phyloP scores from a whole-genome alignment of 2,329 filamentous ascomycete species.

The Clonostachys solani region DNA sequence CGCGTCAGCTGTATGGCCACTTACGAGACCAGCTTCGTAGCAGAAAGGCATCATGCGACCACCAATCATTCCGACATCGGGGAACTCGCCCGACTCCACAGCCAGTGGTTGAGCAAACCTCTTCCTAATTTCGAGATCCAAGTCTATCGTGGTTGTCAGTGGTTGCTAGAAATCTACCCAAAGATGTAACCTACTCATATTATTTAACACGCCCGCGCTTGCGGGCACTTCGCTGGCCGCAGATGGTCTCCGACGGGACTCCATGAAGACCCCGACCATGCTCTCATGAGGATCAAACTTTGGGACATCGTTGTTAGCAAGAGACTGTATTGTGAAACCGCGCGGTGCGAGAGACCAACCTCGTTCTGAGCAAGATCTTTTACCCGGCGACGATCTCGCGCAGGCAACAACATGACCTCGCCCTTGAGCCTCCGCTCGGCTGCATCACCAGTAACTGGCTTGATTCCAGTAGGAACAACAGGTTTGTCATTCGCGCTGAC shows the following conservation, averaged over 20 bases:
- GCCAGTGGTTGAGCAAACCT: constrained; percentile 60
- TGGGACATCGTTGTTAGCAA: constrained; percentile 8
- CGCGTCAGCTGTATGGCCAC: constrained; percentile 55
- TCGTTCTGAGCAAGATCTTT: constrained; percentile 62
- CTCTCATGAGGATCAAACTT: constrained; percentile 53
- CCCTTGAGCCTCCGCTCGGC: constrained; percentile 62
- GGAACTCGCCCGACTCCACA: constrained; percentile 66
- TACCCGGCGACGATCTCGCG: constrained; percentile 59
- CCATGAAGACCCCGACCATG: constrained; percentile 46
- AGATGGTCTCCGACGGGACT: constrained; percentile 39
- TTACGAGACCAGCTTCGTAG: constrained; percentile 59
- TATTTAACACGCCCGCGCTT: constrained; percentile 67
- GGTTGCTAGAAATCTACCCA: background rate
- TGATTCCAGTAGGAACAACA: constrained; percentile 48
- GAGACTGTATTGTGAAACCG: background rate
- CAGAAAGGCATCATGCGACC: constrained; percentile 64
- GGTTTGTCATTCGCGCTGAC: constrained; percentile 70
- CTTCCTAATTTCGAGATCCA: constrained; percentile 64
- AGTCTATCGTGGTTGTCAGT: constrained; percentile 38
- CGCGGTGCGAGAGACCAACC: constrained; percentile 31
- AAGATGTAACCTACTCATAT: constrained; percentile 60
- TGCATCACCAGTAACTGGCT: constrained; percentile 61
- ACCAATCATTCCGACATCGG: constrained; percentile 59
- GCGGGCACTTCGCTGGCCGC: constrained; percentile 58
- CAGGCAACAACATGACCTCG: constrained; percentile 68